Conservation (phyloP, 2,329 filamentous ascomycete genomes). For the Claviceps sp. region DNA sequence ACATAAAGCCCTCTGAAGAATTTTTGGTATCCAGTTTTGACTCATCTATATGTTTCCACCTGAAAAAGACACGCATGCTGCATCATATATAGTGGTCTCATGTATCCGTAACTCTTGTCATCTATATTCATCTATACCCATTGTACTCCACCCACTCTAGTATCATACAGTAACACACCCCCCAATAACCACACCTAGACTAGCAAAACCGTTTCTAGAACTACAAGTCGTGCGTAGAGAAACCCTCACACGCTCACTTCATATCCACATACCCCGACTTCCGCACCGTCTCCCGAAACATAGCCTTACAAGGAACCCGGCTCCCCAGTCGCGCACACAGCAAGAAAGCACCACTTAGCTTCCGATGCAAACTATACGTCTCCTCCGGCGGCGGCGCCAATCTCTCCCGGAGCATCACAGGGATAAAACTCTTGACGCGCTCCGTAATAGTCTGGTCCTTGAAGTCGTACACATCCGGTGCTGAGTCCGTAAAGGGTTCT, state of each 20-base stretch:
- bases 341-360: conserved; percentile 88
- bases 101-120: too few species aligned
- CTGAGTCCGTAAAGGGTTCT: conserved; percentile 69
- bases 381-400: conserved; percentile 89
- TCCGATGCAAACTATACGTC: conserved; percentile 90
- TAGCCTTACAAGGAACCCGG: conserved; percentile 61
- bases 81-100: too few species aligned
- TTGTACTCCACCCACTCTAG: neutral
- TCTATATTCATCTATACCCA: neutral
- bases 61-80: too few species aligned
- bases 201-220: neutral
- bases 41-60: too few species aligned
- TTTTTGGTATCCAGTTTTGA: too few species aligned
- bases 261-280: conserved; percentile 19
- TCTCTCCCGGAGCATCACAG: conserved; percentile 82
- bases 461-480: conserved; percentile 84
- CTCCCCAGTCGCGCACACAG: conserved; percentile 80
- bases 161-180: neutral
- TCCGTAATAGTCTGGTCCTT: conserved; percentile 91
- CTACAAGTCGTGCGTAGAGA: neutral
- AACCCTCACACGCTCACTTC: neutral
- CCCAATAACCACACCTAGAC: neutral
- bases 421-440: conserved; percentile 75
- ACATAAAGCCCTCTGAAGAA: too few species aligned
- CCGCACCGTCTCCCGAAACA: conserved; percentile 53